Evolutionary conservation across 129 eudicot genomes (phyloP), one percentile per base, ranked within the genome.

Genomic region (Helianthus annuus): DNA sequence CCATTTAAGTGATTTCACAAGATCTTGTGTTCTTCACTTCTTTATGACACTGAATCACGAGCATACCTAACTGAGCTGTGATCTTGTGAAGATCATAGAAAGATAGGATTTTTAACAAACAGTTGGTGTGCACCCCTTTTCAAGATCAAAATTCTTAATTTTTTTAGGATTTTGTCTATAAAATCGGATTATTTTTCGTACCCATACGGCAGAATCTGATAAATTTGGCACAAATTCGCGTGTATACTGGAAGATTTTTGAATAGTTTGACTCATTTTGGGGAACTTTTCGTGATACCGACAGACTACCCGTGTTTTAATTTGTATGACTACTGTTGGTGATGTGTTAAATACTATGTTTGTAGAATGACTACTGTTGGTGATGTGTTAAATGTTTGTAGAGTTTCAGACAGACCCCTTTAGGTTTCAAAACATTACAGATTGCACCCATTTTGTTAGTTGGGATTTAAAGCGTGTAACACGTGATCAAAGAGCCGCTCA

Each of bases 51-150:
- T 34, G 4, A 62, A 48, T 48, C 60, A 15, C 9, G 38, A 62
- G 70, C 63, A 73, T 38, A 49, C 78, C 63, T 62, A 11, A 73
- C n/a, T 64, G 70, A 74, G 78, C 64, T 74, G 78, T 7, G 71
- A 74, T 74, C 71, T 64, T 63, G 61, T 52, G 7, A 63, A 74
- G 54, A 74, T 63, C 64, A 52, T 7, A 10, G 17, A 14, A 32
- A 10, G 7, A 0, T 48, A 32, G n/a, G 58, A 10, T 32, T 46
- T 62, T 62, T 73, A 74, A 74, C 78, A 63, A 48, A 73, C 52
- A 62, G 63, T 19, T 61, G 70, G 75, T 39, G 65, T 56, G 75
- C 15, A 9, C 15, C 17, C 48, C 65, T 54, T 59, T 45, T 60
- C 19, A 36, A 48, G 39, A 48, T 7, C 8, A 16, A 49, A 63